Evolutionary conservation across 345 rosid genomes (phyloP).

Genomic region (Mallotus nudiflorus): DNA sequence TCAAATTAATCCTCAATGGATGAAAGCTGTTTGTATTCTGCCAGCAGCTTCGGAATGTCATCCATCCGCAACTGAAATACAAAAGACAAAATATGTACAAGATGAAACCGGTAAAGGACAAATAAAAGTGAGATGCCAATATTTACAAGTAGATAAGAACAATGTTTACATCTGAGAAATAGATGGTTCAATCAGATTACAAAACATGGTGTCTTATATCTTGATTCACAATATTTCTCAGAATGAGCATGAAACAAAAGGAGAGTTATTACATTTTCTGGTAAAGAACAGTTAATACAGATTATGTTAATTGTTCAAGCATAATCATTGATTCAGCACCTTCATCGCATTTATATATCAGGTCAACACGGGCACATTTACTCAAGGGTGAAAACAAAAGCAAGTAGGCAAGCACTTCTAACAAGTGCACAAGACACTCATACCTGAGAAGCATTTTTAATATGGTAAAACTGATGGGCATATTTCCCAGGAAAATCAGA

Average conservation of each 20-base stretch:
- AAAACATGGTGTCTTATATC: no score
- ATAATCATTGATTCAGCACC: neutral
- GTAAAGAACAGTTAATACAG: no score
- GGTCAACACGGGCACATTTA: no score
- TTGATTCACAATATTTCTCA: no score
- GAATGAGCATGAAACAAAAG: no score
- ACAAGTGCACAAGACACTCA: conserved; percentile 1
- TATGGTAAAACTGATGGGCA: conserved; percentile 67
- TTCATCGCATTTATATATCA: neutral
- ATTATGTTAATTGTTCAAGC: neutral
- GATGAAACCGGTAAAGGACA: neutral
- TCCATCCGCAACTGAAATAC: conserved; percentile 69
- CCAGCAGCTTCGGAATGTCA: conserved; percentile 75
- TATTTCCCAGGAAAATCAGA: conserved; percentile 41
- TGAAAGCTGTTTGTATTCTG: conserved; percentile 62
- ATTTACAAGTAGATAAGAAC: neutral
- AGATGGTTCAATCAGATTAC: neutral
- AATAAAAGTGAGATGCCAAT: neutral
- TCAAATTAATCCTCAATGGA: conserved; percentile 24
- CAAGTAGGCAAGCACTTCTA: neutral
- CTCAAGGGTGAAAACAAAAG: neutral
- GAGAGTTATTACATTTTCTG: no score
- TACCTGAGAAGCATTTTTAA: conserved; percentile 81
- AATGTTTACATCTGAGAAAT: neutral
- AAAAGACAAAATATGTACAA: neutral